Base-by-base conservation (phyloP, 371 early-diverging fungal species). In the Mortierella sp. region DNA sequence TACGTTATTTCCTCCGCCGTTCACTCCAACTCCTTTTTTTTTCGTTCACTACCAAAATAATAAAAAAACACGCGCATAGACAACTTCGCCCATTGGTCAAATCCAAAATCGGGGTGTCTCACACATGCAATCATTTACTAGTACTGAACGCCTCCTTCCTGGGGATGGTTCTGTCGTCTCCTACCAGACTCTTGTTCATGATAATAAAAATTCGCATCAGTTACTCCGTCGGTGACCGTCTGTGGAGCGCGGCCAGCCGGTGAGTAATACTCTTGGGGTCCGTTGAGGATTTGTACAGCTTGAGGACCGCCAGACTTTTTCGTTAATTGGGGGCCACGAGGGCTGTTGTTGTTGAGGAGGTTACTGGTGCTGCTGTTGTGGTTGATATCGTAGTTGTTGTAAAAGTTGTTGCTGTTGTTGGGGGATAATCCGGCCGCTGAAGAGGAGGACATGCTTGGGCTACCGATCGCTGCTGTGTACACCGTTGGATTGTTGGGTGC, bases 131-230 rank as follows among this genome's bases (percentile, higher is more conserved):
- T 51, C 51, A 55, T 55, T 55, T 56, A 56, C 6, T 63, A 63
- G 51, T 18, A 51, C 43, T 32, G 56, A 41, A 0, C 41, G 7
- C 5, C 63, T 46, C 60, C 63, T 74, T 44, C 75, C 48, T 74
- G 75, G 2, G 75, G 75, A 60, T 74, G 75, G 10, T 74, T 74
- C 46, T 74, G 75, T 48, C 29, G 75, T 16, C 5, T 29, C 63
- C 75, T 74, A 48, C 32, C 21, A 12, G 75, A 74, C 32, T 74
- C 35, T 10, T 74, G 75, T 48, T 60, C 63, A 60, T 60, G 75
- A 46, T 74, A 60, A 60, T 12, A 7, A 14, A 16, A 27, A 55
- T 21, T 0, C 41, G 11, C 44, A 4, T 27, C 46, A 11, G 46
- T 4, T 44, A 14, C 4, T 21, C 27, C 75, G 16, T 46, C n/a